These are phyloP conservation scores for Colletotrichum brevisporum DNA, from an alignment of 2,329 filamentous ascomycete genomes.

Conservation along the genomic window DNA sequence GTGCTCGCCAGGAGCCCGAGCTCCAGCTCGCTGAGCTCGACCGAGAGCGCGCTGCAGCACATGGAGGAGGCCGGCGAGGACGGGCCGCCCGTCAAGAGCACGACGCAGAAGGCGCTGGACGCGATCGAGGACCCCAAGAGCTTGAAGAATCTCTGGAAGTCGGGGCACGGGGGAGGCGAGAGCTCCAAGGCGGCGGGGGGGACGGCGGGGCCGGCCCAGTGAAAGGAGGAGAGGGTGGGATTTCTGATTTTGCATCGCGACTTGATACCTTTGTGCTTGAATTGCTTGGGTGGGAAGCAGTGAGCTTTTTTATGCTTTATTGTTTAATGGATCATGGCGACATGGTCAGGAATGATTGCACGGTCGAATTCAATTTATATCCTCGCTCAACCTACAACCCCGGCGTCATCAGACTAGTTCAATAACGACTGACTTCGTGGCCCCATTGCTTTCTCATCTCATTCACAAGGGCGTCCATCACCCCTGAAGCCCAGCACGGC, in stretches of 20 bases:
- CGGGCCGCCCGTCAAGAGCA: constrained; percentile 58
- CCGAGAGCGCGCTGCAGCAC: constrained; percentile 65
- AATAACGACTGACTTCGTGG: no score
- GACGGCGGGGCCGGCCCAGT: background rate
- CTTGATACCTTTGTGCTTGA: constrained; percentile 31
- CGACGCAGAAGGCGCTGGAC: constrained; percentile 66
- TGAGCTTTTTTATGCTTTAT: background rate
- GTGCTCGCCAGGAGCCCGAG: constrained; percentile 70
- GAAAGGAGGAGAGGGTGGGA: background rate
- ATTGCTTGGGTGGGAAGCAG: background rate
- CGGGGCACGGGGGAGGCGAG: constrained; percentile 23
- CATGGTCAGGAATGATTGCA: background rate
- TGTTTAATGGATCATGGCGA: constrained; percentile 1
- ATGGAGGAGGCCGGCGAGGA: constrained; percentile 57
- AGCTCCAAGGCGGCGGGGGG: constrained; percentile 15
- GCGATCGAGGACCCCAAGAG: constrained; percentile 64
- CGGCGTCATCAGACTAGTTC: no score
- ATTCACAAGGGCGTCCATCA: background rate
- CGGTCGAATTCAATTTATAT: constrained; percentile 15
- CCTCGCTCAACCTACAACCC: background rate
- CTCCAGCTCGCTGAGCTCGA: constrained; percentile 57
- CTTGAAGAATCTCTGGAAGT: constrained; percentile 54
- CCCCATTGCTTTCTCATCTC: no score
- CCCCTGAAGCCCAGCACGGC: background rate
- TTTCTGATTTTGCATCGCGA: constrained; percentile 3